Evolutionary conservation across 106 monocot species (phyloP), one percentile per base, ranked within the genome.

Genomic region (Apostasia ramifera): DNA sequence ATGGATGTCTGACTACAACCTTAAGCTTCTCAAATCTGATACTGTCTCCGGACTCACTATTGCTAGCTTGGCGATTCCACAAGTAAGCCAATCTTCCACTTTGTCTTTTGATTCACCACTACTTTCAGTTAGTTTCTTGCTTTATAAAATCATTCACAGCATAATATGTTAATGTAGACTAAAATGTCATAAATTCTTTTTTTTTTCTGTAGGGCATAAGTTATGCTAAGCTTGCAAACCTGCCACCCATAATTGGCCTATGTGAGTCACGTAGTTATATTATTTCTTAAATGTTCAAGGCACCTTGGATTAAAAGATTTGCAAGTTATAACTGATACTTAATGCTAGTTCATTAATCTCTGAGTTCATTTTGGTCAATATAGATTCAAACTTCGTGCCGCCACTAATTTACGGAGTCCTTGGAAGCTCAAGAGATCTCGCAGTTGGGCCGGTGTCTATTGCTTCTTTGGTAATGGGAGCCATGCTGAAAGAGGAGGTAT

Each of bases 331-430:
- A 5, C 11, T 53, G 4, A 59, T 9, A 3, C 12, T 43, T 4
- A 8, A 5, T 1, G 10, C 6, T 52, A 52, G 10, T 52, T 52
- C 8, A 10, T 10, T 52, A 8, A 8, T 67, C 26, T 49, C 8
- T 52, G 6, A 52, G 6, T 37, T 50, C 11, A 12, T n/a, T 65
- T 45, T 47, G 6, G 5, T 47, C 12, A 45, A 46, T 40, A n/a
- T 74, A 93, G 92, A 93, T 53, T 88, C 92, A 40, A 93, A 88
- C 56, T 93, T 93, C 69, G 92, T 88, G 67, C 92, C 92, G 6
- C 92, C 92, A 66, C 41, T 93, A 44, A 70, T 93, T 42, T 93
- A 93, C 53, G 78, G 83, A 8, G 67, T 86, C 10, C 73, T 93
- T 11, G 92, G 92, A 60, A 93, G 92, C 73, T 93, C 92, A 8